Percentiles rank a stretch among this genome's conserved stretches.
Evolutionary conservation across 345 rosid species (phyloP).

Genomic region (Eucalyptus albens): DNA sequence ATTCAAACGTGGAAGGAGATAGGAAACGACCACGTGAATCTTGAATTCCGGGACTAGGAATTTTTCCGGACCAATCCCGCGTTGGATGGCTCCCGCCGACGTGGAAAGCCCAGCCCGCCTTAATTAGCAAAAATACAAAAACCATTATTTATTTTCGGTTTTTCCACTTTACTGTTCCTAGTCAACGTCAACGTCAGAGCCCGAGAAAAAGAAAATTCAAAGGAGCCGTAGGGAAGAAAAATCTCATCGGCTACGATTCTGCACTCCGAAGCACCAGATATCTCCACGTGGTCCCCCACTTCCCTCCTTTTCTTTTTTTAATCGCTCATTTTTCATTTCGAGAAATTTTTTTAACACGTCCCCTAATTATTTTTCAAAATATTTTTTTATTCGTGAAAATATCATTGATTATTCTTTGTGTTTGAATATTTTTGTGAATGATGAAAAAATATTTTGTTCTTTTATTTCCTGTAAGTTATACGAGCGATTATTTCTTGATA

Average conservation of each 20-base stretch:
- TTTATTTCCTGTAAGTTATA: too few species aligned
- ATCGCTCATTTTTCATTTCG: background rate
- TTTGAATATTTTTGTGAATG: too few species aligned
- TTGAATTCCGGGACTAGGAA: background rate
- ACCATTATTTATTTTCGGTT: background rate
- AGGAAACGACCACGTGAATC: background rate
- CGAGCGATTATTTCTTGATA: fast-evolving
- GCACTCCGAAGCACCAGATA: background rate
- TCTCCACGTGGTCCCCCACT: background rate
- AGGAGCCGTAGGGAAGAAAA: background rate
- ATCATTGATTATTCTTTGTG: too few species aligned
- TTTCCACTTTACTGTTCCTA: background rate
- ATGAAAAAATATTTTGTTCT: fast-evolving
- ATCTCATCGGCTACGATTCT: background rate
- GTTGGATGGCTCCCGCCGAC: background rate
- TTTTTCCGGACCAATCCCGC: background rate
- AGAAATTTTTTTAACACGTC: too few species aligned
- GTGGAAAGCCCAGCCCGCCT: background rate
- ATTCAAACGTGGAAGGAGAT: background rate
- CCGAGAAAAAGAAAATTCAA: background rate
- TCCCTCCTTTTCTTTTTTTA: too few species aligned
- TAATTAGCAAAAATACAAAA: background rate
- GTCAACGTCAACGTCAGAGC: background rate
- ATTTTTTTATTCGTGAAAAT: too few species aligned
- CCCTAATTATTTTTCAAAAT: too few species aligned